A percentile compares a stretch with the other conserved stretches of the same genome.
Conservation (phyloP, 495 filamentous ascomycete species). For the Neurospora pannonica region DNA sequence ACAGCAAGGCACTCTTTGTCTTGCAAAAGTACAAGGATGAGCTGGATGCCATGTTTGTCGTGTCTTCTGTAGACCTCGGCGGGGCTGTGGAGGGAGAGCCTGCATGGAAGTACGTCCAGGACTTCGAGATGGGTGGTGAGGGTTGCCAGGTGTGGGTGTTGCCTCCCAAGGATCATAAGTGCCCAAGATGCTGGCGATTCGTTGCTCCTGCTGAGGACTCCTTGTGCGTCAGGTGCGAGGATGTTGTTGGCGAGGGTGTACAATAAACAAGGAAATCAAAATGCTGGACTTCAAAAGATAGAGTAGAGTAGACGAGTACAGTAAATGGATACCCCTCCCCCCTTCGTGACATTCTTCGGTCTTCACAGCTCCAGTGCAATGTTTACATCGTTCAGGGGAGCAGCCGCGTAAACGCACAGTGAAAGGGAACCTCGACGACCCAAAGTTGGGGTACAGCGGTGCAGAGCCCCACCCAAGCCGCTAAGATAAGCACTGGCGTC, state of each 20-base stretch:
- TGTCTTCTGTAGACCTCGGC: constrained; percentile 54
- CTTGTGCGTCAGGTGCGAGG: constrained; percentile 66
- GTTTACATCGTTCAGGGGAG: background rate
- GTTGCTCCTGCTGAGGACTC: constrained; percentile 46
- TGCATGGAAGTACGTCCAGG: constrained; percentile 46
- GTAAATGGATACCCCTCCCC: constrained; percentile 1
- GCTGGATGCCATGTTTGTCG: constrained; percentile 66
- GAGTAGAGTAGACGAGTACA: background rate
- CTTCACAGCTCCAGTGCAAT: background rate
- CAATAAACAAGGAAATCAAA: background rate
- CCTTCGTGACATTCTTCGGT: background rate
- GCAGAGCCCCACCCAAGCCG: background rate
- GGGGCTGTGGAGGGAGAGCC: constrained; percentile 21
- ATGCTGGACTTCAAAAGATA: background rate
- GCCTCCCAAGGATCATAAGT: constrained; percentile 62
- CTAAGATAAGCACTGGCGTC: background rate
- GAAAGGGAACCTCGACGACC: background rate
- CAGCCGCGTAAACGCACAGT: background rate
- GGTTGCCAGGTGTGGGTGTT: constrained; percentile 50
- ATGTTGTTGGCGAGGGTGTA: constrained; percentile 39
- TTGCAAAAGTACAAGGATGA: constrained; percentile 51
- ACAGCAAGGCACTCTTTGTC: constrained; percentile 15
- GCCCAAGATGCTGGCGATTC: constrained; percentile 82
- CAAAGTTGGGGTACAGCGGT: background rate
- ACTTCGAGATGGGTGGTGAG: constrained; percentile 42